phyloP scores from a whole-genome alignment of 768 basidiomycete species.

The Trametes cubensis region DNA sequence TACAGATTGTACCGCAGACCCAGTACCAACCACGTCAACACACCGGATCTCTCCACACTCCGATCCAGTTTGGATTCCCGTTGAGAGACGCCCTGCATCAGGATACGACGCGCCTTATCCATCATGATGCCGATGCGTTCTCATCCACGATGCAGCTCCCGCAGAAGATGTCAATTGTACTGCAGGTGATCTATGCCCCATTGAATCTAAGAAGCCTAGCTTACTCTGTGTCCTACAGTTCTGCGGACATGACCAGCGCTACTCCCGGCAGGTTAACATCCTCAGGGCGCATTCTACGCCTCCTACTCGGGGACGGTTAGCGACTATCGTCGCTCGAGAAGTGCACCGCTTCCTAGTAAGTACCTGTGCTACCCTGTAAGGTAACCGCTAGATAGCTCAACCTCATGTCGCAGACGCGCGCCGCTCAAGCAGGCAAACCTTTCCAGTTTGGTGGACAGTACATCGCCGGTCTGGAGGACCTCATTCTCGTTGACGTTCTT shows the following conservation, averaged over 20 bases:
- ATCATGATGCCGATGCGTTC: neutral
- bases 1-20: too few species aligned
- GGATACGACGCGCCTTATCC: neutral
- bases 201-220: neutral
- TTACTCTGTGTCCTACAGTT: neutral
- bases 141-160: neutral
- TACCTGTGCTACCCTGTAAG: neutral
- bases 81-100: neutral
- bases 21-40: too few species aligned
- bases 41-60: too few species aligned
- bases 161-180: neutral
- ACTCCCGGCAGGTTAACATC: neutral
- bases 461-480: neutral
- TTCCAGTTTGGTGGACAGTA: neutral
- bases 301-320: neutral
- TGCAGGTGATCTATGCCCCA: neutral
- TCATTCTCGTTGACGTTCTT: neutral
- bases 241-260: neutral
- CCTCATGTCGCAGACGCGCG: neutral
- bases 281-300: neutral
- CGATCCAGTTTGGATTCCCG: too few species aligned
- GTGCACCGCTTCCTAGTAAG: neutral
- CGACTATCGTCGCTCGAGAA: neutral
- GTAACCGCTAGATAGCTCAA: too few species aligned
- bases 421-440: neutral